Evolutionary conservation across 345 rosid species (phyloP), one percentile per base, ranked within the genome.

Genomic region (Populus euphratica): DNA sequence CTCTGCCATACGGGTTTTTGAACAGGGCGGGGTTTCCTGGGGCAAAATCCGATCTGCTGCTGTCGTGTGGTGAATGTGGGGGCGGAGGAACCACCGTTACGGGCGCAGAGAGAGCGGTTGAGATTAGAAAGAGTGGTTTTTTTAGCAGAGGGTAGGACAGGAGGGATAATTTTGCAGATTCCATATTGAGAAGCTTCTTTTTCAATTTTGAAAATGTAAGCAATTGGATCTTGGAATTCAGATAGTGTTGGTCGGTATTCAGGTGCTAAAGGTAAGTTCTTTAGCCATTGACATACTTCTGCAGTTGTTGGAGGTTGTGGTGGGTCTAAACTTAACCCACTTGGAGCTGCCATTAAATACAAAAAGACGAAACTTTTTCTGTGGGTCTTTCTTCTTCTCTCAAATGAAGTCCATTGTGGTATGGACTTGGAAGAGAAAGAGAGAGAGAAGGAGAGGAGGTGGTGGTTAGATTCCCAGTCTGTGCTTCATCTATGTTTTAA

Each of bases 21-120:
- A 44, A 93, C 95, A 0, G 99, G 99, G 6, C 99, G 86, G 49
- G 90, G 93, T 78, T 88, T 95, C 66, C 98, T 81, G 14, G 99
- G 96, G 86, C 96, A 93, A 83, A 96, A 96, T n/a, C 99, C 99
- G 92, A 96, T 92, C 96, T 96, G 99, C 87, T 96, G 99, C 85
- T 92, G 98, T 3, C 99, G 93, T 38, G 99, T 96, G 67, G 99
- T 90, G 88, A 93, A 96, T 89, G 99, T 93, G 73, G 98, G 97
- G 18, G 81, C 75, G 9, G 88, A 85, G 16, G 78, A 76, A 41
- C 76, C 39, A 64, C 66, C 87, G 50, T 88, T 86, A 21, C 95
- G 92, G 33, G 89, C 85, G 3, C 90, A 90, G 14, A 95, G 91
- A n/a, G 97, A 93, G 25, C 91, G 90, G 86, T 90, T 93, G 72